phyloP scores from a whole-genome alignment of 2,329 filamentous ascomycete genomes.

The Colletotrichum lini region DNA sequence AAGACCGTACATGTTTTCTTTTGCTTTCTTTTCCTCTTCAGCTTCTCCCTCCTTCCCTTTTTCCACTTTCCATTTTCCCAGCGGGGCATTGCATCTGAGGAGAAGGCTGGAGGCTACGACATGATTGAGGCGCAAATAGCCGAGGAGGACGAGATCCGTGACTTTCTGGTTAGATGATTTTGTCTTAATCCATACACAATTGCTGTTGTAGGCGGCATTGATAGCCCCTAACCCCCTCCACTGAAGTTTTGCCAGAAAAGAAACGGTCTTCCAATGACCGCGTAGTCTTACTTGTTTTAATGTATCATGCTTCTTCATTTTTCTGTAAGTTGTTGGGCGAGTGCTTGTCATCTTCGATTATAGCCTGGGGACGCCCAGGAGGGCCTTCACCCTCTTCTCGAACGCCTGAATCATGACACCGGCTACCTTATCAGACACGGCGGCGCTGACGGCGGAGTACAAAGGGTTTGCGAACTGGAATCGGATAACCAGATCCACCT shows the following conservation, averaged over 20 bases:
- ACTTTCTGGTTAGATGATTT: conserved; percentile 15
- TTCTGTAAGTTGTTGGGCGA: not conserved
- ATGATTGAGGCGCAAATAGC: conserved; percentile 26
- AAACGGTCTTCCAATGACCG: not conserved
- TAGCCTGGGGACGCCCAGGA: conserved; percentile 57
- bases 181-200: conserved; percentile 1
- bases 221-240: too few species aligned
- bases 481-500: conserved; percentile 82
- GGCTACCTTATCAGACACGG: conserved; percentile 87
- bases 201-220: conserved; percentile 14
- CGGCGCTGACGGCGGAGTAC: conserved; percentile 85
- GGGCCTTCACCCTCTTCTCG: conserved; percentile 80
- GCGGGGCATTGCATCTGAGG: conserved; percentile 23
- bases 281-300: not conserved
- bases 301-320: not conserved
- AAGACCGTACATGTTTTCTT: conserved; percentile 13
- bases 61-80: too few species aligned
- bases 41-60: too few species aligned
- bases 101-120: conserved; percentile 20
- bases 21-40: too few species aligned
- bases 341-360: not conserved
- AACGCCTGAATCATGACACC: conserved; percentile 94
- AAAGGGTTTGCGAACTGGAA: conserved; percentile 93
- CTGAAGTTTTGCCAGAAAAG: not conserved
- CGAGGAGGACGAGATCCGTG: conserved; percentile 17